Evolutionary conservation across 2,329 filamentous ascomycete genomes (phyloP).

Genomic region (Monilinia vaccinii-corymbosi): DNA sequence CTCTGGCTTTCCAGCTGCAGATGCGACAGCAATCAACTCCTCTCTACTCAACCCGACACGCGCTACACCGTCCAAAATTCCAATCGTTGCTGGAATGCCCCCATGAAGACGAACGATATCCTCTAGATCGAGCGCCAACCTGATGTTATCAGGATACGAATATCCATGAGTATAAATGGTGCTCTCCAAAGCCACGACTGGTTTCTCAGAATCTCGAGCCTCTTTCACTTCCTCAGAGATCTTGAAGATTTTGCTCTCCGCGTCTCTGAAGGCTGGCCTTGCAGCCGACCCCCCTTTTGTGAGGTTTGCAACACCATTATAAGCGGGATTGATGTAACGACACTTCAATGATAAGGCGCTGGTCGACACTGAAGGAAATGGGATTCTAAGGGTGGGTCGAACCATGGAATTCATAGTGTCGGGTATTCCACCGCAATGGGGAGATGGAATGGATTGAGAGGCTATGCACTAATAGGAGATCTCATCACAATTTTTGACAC

Average conservation of each 20-base stretch:
- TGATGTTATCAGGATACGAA: slow-evolving; percentile 62
- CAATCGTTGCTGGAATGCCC: slow-evolving; percentile 82
- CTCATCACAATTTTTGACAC: not conserved
- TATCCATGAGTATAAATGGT: slow-evolving; percentile 97
- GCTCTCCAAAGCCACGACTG: slow-evolving; percentile 86
- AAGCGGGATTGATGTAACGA: not conserved
- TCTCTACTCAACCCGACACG: slow-evolving; percentile 66
- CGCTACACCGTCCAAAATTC: slow-evolving; percentile 74
- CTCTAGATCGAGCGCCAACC: slow-evolving; percentile 69
- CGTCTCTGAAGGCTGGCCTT: not conserved
- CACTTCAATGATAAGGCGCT: not conserved
- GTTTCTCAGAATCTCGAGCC: slow-evolving; percentile 63
- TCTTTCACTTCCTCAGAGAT: slow-evolving; percentile 55
- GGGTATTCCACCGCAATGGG: not conserved
- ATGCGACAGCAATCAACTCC: slow-evolving; percentile 63
- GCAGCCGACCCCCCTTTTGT: not conserved
- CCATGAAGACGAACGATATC: slow-evolving; percentile 72
- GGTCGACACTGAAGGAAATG: not conserved
- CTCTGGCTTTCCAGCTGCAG: slow-evolving; percentile 52
- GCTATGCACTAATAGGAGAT: not conserved
- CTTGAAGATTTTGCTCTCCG: not conserved
- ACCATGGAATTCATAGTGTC: slow-evolving; percentile 2
- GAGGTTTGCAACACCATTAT: not conserved
- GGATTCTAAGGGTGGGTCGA: not conserved
- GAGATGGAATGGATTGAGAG: not conserved